These are phyloP conservation scores for Penium margaritaceum DNA, from an alignment of 139 green algal genomes.

Conservation along the genomic window DNA sequence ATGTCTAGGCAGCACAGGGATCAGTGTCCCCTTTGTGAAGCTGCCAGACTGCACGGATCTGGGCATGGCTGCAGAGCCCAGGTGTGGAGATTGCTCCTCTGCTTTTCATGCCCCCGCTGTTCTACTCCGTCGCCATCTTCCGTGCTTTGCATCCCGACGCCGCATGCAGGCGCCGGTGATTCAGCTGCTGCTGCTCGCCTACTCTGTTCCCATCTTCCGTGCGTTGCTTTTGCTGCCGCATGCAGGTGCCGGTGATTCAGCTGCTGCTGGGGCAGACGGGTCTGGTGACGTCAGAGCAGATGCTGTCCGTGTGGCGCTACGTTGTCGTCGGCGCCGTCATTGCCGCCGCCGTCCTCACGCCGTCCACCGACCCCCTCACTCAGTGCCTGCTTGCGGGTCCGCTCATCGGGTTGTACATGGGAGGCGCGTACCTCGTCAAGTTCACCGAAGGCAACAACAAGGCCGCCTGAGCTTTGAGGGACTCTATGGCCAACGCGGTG, in stretches of 20 bases:
- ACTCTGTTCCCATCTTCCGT: too few species aligned
- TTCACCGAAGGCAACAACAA: slow-evolving; percentile 59
- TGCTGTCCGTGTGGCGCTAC: slow-evolving; percentile 90
- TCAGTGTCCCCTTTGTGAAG: too few species aligned
- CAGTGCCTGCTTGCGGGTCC: slow-evolving; percentile 88
- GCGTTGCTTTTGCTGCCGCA: too few species aligned
- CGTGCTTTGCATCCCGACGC: too few species aligned
- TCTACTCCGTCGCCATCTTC: too few species aligned
- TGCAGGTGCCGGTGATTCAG: slow-evolving; percentile 94
- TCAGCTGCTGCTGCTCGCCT: slow-evolving; percentile 91
- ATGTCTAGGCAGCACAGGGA: too few species aligned
- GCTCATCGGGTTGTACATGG: slow-evolving; percentile 88
- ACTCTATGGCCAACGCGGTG: too few species aligned
- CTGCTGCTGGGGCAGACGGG: slow-evolving; percentile 87
- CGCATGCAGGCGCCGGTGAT: slow-evolving; percentile 94
- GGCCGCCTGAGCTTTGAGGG: too few species aligned
- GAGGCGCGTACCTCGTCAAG: slow-evolving; percentile 69
- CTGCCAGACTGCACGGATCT: too few species aligned
- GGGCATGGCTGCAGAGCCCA: too few species aligned
- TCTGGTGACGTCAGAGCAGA: slow-evolving; percentile 76
- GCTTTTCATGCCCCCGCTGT: too few species aligned
- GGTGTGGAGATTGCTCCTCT: too few species aligned
- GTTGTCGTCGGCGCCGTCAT: slow-evolving; percentile 89
- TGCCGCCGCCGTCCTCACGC: slow-evolving; percentile 90
- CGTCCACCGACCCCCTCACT: slow-evolving; percentile 95